Percentiles rank a stretch among this genome's conserved stretches.
Evolutionary conservation across 306 rosid species (phyloP).

Genomic region (Rosa lucieae): DNA sequence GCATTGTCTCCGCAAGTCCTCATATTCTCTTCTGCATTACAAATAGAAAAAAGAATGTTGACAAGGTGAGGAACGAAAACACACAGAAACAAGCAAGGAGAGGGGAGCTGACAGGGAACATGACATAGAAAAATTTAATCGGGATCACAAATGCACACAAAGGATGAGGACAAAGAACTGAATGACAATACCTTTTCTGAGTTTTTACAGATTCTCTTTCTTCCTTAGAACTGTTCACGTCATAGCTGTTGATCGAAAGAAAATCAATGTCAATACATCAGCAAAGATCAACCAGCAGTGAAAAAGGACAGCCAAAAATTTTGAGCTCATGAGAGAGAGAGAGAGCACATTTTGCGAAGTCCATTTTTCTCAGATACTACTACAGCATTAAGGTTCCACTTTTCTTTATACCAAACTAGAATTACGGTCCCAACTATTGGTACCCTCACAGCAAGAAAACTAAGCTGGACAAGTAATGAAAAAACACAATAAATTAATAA

Average conservation of each 20-base stretch:
- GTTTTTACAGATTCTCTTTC: slow-evolving; percentile 19
- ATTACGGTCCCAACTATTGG: neutral
- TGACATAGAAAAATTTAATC: neutral
- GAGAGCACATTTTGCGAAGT: neutral
- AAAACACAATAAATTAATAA: too few species aligned
- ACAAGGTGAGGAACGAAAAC: neutral
- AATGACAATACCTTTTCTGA: slow-evolving; percentile 19
- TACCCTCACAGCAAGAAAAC: neutral
- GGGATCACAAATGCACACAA: too few species aligned
- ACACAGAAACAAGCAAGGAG: neutral
- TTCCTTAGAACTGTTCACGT: slow-evolving; percentile 26
- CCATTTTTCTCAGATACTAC: neutral
- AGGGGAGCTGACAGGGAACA: neutral
- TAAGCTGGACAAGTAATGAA: neutral
- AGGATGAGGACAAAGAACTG: neutral
- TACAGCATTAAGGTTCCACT: neutral
- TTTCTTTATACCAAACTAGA: neutral
- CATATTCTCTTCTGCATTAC: slow-evolving; percentile 25
- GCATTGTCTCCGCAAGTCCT: slow-evolving; percentile 22
- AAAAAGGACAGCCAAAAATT: neutral
- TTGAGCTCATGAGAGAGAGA: neutral
- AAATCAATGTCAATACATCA: neutral
- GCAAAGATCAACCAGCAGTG: neutral
- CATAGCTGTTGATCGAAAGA: slow-evolving; percentile 21
- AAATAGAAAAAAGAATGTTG: neutral